Conservation (phyloP, 2,329 filamentous ascomycete species). For the Pseudogymnoascus sp. region DNA sequence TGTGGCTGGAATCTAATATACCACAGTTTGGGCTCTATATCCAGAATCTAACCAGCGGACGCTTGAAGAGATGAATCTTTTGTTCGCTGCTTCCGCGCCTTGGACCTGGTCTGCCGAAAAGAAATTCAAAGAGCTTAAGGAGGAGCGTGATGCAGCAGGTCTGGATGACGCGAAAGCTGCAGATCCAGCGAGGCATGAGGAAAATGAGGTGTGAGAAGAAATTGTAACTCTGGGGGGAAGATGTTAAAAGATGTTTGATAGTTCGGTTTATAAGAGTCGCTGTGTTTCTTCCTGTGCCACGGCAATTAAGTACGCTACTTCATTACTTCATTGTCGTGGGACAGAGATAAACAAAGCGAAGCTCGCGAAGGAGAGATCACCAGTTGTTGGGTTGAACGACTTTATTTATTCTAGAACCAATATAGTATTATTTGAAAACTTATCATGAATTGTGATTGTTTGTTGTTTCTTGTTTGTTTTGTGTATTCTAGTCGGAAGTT, state of each 20-base stretch:
- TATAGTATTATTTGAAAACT: background rate
- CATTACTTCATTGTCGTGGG: background rate
- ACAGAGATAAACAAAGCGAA: background rate
- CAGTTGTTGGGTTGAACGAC: background rate
- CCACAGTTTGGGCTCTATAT: constrained; percentile 52
- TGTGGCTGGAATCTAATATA: background rate
- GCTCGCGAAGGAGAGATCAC: background rate
- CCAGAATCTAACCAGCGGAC: constrained; percentile 68
- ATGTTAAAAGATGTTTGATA: background rate
- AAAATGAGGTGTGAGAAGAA: background rate
- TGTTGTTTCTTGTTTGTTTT: background rate
- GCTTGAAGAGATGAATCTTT: constrained; percentile 64
- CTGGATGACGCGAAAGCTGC: background rate
- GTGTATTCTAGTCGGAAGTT: background rate
- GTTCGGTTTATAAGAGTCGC: background rate
- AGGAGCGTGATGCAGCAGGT: constrained; percentile 28
- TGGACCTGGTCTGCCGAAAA: constrained; percentile 66
- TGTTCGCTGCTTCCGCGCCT: constrained; percentile 58
- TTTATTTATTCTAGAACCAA: background rate
- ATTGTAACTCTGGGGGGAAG: background rate
- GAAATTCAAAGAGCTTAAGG: constrained; percentile 53
- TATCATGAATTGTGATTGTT: background rate
- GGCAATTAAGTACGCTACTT: background rate
- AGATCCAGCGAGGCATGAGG: background rate
- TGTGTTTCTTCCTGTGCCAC: background rate